Base-by-base conservation (phyloP, 495 filamentous ascomycete species). In the Talaromyces stipitatus region DNA sequence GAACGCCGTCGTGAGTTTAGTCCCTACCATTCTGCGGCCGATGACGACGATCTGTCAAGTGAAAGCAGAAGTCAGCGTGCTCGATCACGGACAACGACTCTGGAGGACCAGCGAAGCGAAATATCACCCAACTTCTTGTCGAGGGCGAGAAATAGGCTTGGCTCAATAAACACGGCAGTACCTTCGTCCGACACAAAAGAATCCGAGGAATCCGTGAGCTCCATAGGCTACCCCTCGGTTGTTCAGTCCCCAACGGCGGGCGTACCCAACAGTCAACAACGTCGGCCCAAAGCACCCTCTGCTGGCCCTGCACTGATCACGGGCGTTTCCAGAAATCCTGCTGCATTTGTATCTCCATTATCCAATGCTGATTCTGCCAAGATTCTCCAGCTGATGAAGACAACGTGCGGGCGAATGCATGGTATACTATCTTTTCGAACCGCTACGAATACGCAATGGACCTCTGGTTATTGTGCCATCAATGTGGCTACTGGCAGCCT, bases 321-420 rank as follows among this genome's bases (percentile, higher is more conserved):
- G 24, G 56, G 67, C 45, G 61, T 66, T 58, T 63, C 63, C 29
- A 58, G 59, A 45, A 69, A 62, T 59, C 76, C 69, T 58, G 67
- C 67, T 20, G 66, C 75, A 27, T 73, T 83, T 63, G 79, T 80
- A 23, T 89, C 89, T 2, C 76, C 72, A 32, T 65, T 72, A 12
- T 75, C 77, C 4, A 73, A 73, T 57, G 69, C 72, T 23, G 77
- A 81, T 63, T 68, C 75, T 18, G 72, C 76, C 29, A 78, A 79
- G 57, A 77, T 79, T 26, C 55, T 85, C 62, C 64, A 81, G 56
- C 57, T 80, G 48, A 82, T 82, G 78, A 82, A 82, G 57, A 78
- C 75, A n/a, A 82, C 78, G 2, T 80, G 78, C 64, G 78, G 78
- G 38, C 67, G 78, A 54, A 82, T 82, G 78, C 77, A 81, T 59